Base-by-base conservation (phyloP, 2,329 filamentous ascomycete species). In the Sarocladium kiliense region DNA sequence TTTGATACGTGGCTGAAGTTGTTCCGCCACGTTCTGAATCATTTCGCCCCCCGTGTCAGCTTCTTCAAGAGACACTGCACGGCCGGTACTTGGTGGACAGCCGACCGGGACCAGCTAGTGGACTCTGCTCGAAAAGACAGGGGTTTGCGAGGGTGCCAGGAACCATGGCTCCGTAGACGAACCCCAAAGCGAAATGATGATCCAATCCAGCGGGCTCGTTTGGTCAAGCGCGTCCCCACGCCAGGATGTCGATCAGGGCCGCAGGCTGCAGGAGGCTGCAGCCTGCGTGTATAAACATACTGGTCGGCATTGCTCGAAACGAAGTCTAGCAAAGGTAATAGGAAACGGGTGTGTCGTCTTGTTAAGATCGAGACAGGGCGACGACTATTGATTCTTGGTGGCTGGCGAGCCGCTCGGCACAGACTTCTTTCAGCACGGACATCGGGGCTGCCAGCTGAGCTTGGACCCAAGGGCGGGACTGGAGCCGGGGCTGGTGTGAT, bases 371-470 rank as follows among this genome's bases (percentile, higher is more conserved):
- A 51, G 47, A 36, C n/a, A n/a, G n/a, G 12, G 21, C n/a, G 7
- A 27, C 18, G 10, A 19, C 23, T 27, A 23, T n/a, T 12, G 23
- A 30, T 25, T n/a, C 36, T 51, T 34, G 26, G 47, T 51, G 30
- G 32, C 34, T 39, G 50, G 30, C 34, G 12, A 18, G 23, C 23
- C 26, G 50, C 50, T 23, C 26, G 36, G 50, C 32, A 53, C 50
- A 53, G 50, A 41, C 50, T 45, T 53, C 41, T 51, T 51, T 27
- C 19, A 39, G 50, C 50, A 53, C 50, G 26, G 50, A 53, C 19
- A 39, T 18, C 36, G 5, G 50, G 32, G 50, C 34, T 41, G 50
- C 32, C 50, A 53, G 11, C 26, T 41, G 50, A 53, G 50, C 50
- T 53, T 41, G 50, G 50, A 23, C 50, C 21, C 9, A 7, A 32